Base-by-base conservation (phyloP, 2,329 filamentous ascomycete genomes). In the Colletotrichum lentis region DNA sequence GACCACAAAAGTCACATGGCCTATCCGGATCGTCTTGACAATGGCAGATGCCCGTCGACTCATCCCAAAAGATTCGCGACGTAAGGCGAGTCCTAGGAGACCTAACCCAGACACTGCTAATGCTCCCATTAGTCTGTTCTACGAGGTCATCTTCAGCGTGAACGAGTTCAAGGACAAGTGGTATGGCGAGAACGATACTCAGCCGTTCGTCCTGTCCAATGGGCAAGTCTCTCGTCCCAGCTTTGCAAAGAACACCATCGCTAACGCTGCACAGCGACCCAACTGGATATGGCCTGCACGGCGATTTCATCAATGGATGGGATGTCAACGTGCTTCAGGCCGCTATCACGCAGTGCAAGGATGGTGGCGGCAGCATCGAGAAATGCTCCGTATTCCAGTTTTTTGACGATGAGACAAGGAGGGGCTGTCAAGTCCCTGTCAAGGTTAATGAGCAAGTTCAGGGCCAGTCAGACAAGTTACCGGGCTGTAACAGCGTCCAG, bases 221-320 rank as follows among this genome's bases (percentile, higher is more conserved):
- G 90, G 90, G 71, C 74, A 43, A 31, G 67, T 53, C 14, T 71
- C 47, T 31, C 20, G 18, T 49, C 35, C 12, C 16, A 43, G 18
- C 8, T 22, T 22, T 22, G 27, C 18, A 47, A 37, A 10, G 5
- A 22, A 37, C 5, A 35, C 14, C 10, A 37, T 22, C 16, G 27
- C 61, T 55, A 90, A 93, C 65, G 80, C 18, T 24, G 14, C 6
- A n/a, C 20, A 69, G 67, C 14, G 67, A 69, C 27, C 64, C 83
- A n/a, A 92, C 91, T 12, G 91, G 91, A 63, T 92, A 86, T 79
- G 87, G 87, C 72, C 85, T 85, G 68, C 91, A 93, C 77, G 90
- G 84, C 53, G 91, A 94, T 77, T 93, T 94, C 79, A 77, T 91
- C 71, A 87, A 91, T 70, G 91, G 86, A 18, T 94, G 91, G 91